Evolutionary conservation across 2,329 filamentous ascomycete genomes (phyloP).

Genomic region (Paradendryphiella salina): DNA sequence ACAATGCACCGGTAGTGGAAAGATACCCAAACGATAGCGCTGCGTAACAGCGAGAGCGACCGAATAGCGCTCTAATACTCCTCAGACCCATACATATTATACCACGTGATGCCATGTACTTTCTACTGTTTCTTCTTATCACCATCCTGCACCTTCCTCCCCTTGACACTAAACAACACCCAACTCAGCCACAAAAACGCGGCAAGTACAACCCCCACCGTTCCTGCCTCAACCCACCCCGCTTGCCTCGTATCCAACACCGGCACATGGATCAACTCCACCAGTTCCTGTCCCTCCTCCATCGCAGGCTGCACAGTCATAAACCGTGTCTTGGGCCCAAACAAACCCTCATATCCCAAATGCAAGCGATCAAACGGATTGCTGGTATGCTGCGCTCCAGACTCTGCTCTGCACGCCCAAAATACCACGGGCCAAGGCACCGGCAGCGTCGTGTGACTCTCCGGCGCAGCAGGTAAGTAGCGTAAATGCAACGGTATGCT

Average conservation of each 20-base stretch:
- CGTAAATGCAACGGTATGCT: conserved; percentile 83
- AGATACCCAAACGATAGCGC: conserved; percentile 14
- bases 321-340: conserved; percentile 76
- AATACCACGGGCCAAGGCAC: conserved; percentile 83
- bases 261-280: conserved; percentile 48
- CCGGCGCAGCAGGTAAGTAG: conserved; percentile 62
- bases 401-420: conserved; percentile 78
- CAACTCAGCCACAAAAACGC: conserved; percentile 53
- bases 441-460: conserved; percentile 49
- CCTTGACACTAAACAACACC: conserved; percentile 40
- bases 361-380: conserved; percentile 87
- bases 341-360: conserved; percentile 83
- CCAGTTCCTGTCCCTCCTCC: conserved; percentile 16
- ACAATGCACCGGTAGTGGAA: not conserved
- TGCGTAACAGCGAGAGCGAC: conserved; percentile 2
- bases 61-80: not conserved
- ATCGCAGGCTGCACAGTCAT: conserved; percentile 63
- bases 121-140: conserved; percentile 31
- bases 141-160: conserved; percentile 2
- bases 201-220: conserved; percentile 47
- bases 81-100: not conserved
- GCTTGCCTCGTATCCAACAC: conserved; percentile 47
- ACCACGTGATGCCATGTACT: not conserved
- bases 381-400: conserved; percentile 67
- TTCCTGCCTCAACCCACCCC: conserved; percentile 49